Base-by-base conservation (phyloP, 2,329 filamentous ascomycete species). In the Stagonosporopsis cucurbitacearum region DNA sequence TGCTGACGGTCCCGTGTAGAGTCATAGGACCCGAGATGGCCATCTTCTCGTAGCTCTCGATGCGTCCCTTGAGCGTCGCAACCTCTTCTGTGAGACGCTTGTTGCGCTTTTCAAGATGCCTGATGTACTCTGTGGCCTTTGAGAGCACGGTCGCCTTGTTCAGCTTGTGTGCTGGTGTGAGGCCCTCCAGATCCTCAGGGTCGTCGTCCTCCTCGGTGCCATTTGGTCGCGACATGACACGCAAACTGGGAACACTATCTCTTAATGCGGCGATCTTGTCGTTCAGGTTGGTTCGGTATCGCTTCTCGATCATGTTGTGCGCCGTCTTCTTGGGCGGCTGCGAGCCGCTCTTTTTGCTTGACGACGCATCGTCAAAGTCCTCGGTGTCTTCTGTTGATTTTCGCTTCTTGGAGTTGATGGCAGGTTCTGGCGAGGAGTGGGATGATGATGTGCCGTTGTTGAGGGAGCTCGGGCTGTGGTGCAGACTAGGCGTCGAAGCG, bases 231-330 rank as follows among this genome's bases (percentile, higher is more conserved):
- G 87, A 87, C 85, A 93, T 91, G 65, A 92, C 90, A 44, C 93
- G 87, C 54, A 98, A 80, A 74, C 91, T 96, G 2, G 94, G 94
- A 13, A 98, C 92, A 70, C 92, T 96, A 74, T 97, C 92, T 66
- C 93, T 85, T 59, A 98, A 80, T 55, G 93, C 92, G 41, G 92
- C 90, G 67, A 98, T 98, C 80, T 98, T 98, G 73, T 97, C 94
- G 71, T 98, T 98, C 54, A 98, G 82, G 70, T 98, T 98, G 50
- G 91, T 96, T 67, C 94, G 88, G 76, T 98, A 98, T 63, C 94
- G 83, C 82, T 97, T 98, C 79, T 98, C 94, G 60, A 98, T 97
- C 84, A 98, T 95, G 76, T 97, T 98, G 78, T 98, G 94, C 2
- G 94, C 92, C 28, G 93, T 96, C 82, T 97, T 97, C 82, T 96